A percentile compares a stretch with the other conserved stretches of the same genome.
Evolutionary conservation across 306 rosid species (phyloP).

Genomic region (Oxytropis ochrocephala): DNA sequence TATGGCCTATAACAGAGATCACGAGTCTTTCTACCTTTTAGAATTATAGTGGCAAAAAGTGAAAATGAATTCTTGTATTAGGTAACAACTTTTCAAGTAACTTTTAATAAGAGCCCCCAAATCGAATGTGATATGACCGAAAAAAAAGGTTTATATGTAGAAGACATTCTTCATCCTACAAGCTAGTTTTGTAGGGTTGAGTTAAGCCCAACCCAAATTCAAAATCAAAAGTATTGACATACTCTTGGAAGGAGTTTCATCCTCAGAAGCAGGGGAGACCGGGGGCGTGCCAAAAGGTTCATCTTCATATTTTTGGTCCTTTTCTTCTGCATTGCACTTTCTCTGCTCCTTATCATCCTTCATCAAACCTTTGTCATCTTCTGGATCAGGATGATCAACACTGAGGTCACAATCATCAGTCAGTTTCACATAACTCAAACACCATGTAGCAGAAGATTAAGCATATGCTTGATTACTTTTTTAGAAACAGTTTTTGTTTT

Average conservation of each 20-base stretch:
- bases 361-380: conserved; percentile 54
- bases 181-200: too few species aligned
- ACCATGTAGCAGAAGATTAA: neutral
- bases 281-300: conserved; percentile 53
- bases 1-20: neutral
- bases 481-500: too few species aligned
- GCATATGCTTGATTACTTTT: too few species aligned
- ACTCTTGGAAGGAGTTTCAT: conserved; percentile 67
- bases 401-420: conserved; percentile 53
- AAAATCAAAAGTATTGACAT: neutral
- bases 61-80: neutral
- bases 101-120: too few species aligned
- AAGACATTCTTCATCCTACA: too few species aligned
- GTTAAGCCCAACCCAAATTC: too few species aligned
- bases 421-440: neutral
- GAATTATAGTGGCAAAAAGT: neutral
- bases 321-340: conserved; percentile 60
- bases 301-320: conserved; percentile 56
- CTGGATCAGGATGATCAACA: conserved; percentile 67
- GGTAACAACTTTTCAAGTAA: neutral
- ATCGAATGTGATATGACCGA: too few species aligned
- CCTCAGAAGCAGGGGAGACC: conserved; percentile 53
- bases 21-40: neutral
- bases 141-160: too few species aligned
- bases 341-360: conserved; percentile 66